Base-by-base conservation (phyloP, 1,284 basidiomycete species). In the Ganoderma lucidum region DNA sequence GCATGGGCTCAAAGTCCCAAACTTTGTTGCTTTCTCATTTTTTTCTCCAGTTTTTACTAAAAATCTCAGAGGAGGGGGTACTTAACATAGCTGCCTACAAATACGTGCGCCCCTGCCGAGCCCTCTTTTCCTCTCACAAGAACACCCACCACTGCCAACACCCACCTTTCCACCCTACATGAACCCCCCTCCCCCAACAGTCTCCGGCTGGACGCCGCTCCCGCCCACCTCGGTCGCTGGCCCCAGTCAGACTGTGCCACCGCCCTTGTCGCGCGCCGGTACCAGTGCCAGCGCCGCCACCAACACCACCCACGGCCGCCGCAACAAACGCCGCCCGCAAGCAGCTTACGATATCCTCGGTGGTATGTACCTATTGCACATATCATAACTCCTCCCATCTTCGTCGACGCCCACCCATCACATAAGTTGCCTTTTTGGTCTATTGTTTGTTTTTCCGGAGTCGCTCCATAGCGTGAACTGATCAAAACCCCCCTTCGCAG, bases 191-290 rank as follows among this genome's bases (percentile, higher is more conserved):
- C 12, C 35, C 35, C 35, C 59, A n/a, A 59, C 63, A 19, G 53
- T 63, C 6, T 62, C 69, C 2, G 42, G 65, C 53, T 70, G 69
- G 69, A 67, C 69, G 0, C 58, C 69, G 30, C 65, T 70, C n/a
- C 41, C 67, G 14, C 12, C 45, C 9, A 32, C 45, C 45, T 23
- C 59, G 28, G 42, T 17, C 15, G 56, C 56, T 42, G 59, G 59
- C 14, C 59, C 59, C 9, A 60, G 59, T 8, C 19, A 39, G 2
- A 15, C n/a, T 12, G 23, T 28, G 23, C 32, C 59, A 23, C 59
- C 37, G 37, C 58, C 59, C 37, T 2, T 14, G 23, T 30, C 39
- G 37, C 17, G 23, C 39, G 59, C 23, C 23, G 39, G 39, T 44
- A 28, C 48, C 41, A 58, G n/a, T 44, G 37, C 28, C 58, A 60